Conservation (phyloP, 768 basidiomycete genomes). For the Tulasnella sp. region DNA sequence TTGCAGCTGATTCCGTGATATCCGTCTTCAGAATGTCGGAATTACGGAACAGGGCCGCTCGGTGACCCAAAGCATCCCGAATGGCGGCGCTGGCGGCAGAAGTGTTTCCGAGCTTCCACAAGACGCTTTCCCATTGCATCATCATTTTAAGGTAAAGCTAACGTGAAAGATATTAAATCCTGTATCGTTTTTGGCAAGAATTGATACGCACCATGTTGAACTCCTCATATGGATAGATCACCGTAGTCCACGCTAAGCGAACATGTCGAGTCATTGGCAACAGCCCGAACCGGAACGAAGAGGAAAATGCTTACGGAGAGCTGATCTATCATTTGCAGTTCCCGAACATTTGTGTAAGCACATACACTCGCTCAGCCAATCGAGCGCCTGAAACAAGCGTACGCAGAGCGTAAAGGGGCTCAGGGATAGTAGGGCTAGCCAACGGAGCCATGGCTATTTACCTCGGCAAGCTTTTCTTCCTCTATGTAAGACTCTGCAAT, state of each 20-base stretch:
- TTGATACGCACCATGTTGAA: neutral
- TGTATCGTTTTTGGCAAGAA: neutral
- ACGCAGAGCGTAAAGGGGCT: neutral
- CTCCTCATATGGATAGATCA: neutral
- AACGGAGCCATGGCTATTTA: neutral
- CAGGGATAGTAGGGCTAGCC: neutral
- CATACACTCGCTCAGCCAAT: neutral
- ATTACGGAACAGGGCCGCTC: neutral
- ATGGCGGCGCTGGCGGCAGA: conserved; percentile 43
- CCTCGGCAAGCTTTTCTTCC: neutral
- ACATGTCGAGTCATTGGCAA: neutral
- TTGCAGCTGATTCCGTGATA: neutral
- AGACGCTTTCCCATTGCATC: conserved; percentile 40
- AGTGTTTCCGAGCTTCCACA: conserved; percentile 46
- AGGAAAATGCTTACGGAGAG: neutral
- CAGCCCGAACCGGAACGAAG: too few relatives aligned
- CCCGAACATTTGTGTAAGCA: conserved; percentile 12
- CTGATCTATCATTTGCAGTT: neutral
- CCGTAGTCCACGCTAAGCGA: neutral
- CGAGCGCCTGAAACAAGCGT: neutral
- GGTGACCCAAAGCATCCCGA: neutral
- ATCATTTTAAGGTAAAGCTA: conserved; percentile 39
- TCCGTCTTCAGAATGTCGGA: neutral
- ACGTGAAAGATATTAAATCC: conserved; percentile 4
- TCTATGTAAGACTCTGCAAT: neutral